Base-by-base conservation (phyloP, 306 rosid genomes). In the Calophaca sinica region DNA sequence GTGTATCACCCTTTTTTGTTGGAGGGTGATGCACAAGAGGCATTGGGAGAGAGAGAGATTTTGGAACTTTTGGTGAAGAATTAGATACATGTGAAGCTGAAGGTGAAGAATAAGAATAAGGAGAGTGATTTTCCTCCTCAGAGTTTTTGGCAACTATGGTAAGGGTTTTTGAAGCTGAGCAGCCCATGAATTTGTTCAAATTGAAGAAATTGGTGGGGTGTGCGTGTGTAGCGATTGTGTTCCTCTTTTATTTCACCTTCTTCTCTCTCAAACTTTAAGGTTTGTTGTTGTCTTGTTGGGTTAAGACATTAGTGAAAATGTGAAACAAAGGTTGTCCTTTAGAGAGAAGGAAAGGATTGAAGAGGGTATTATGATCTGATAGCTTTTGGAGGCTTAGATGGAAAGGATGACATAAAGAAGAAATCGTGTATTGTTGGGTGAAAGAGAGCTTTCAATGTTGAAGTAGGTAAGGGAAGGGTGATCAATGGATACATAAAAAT, bases 11-110 rank as follows among this genome's bases (percentile, higher is more conserved):
- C 46, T 92, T 87, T 73, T 64, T 79, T 59, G 84, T 81, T 2
- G 97, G 87, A 9, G 93, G 97, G 66, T 92, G 97, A 54, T 89
- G 97, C 5, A 89, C 88, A 60, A 89, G 91, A 66, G 93, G 88
- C 52, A 87, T 73, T 12, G 92, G 84, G 48, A 85, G 84, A 58
- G 92, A 87, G 6, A 85, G 50, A 12, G 96, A 79, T 86, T 74
- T 84, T 4, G 72, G 81, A 60, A 77, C 80, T 13, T 33, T 64
- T 55, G 89, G 80, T 8, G 91, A 87, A 59, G 85, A 39, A 52
- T 36, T 70, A 61, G 80, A 79, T 5, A 79, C 72, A 35, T 76
- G 73, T 45, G 90, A 82, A 26, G 83, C 72, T 3, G 83, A 74
- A 62, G 72, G 60, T 12, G 76, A 71, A 35, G 57, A 51, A 4